Evolutionary conservation across 2,329 filamentous ascomycete genomes (phyloP), one percentile per base, ranked within the genome.

Genomic region (Leptographium lundbergii): DNA sequence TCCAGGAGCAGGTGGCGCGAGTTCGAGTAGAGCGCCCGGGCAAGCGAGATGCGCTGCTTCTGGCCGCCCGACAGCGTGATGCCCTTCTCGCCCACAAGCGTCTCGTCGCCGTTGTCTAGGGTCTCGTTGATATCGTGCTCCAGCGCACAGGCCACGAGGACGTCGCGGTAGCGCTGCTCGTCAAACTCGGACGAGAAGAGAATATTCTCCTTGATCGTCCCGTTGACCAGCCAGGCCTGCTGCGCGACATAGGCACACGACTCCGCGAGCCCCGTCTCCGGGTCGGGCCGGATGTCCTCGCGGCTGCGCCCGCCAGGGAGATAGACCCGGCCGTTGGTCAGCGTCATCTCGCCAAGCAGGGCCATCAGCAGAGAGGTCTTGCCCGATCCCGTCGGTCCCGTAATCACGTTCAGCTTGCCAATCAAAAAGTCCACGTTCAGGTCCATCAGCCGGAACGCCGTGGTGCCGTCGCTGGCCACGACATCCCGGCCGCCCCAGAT

Each of bases 341-440:
- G 74, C 0, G 88, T 94, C 94, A 99, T 99, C 74, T 99, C 94
- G 61, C 94, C 94, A 2, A 99, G 81, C 29, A 99, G 77, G 32
- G 91, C 94, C 92, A 99, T 96, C 24, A 99, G 78, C 67, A 99
- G 76, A 0, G 92, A 97, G 0, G 92, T 96, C 77, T 99, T 99
- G 64, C 94, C 94, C 57, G 88, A 94, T 17, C 94, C 94, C 3
- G 94, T 99, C 2, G 92, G 87, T 1, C 94, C 94, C 47, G 91
- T 88, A 66, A 99, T 88, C 56, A 99, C 86, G 68, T 96, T 99
- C 61, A 99, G 81, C 66, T 91, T 85, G 61, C 90, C 91, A 59
- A 95, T 81, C 59, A 82, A 78, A 72, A 99, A 99, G 61, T 88
- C 82, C 58, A 97, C 72, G 65, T 95, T 77, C 55, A 99, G 70